A percentile compares a stretch with the other conserved stretches of the same genome.
Conservation (phyloP, 331 rosid genomes). For the Stylosanthes scabra region DNA sequence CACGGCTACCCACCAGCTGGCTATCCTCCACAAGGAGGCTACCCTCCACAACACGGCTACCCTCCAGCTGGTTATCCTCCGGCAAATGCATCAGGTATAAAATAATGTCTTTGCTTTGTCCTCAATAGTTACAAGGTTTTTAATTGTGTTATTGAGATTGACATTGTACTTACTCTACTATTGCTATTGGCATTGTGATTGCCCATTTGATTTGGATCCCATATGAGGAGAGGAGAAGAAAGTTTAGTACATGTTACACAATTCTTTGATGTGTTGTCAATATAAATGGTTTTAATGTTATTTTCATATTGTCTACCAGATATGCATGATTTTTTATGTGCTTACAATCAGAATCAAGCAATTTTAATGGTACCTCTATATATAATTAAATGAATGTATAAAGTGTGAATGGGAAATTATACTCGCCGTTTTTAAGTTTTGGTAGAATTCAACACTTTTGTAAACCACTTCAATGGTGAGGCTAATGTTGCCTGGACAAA, state of each 20-base stretch:
- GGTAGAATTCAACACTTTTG: too few relatives aligned
- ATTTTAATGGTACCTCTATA: background rate
- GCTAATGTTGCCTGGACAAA: too few relatives aligned
- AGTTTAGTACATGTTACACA: too few relatives aligned
- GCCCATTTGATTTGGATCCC: too few relatives aligned
- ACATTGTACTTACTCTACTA: background rate
- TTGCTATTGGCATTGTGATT: too few relatives aligned
- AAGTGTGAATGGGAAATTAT: too few relatives aligned
- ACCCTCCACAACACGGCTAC: background rate
- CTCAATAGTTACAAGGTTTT: background rate
- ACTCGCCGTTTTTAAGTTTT: background rate
- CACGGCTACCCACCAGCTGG: slow-evolving; percentile 40
- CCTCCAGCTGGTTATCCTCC: slow-evolving; percentile 44
- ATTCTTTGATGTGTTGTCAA: background rate
- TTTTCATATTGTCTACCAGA: background rate
- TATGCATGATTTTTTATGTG: background rate
- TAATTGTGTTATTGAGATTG: background rate
- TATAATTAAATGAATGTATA: background rate
- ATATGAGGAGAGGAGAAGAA: too few relatives aligned
- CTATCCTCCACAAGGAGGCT: slow-evolving; percentile 40
- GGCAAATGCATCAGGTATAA: slow-evolving; percentile 45
- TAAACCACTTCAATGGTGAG: too few relatives aligned
- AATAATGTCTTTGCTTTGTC: background rate
- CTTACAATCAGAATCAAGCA: background rate
- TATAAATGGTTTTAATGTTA: background rate